These are phyloP conservation scores for Dictyostelium purpureum DNA, from an alignment of 78 protist genomes.

Conservation along the genomic window DNA sequence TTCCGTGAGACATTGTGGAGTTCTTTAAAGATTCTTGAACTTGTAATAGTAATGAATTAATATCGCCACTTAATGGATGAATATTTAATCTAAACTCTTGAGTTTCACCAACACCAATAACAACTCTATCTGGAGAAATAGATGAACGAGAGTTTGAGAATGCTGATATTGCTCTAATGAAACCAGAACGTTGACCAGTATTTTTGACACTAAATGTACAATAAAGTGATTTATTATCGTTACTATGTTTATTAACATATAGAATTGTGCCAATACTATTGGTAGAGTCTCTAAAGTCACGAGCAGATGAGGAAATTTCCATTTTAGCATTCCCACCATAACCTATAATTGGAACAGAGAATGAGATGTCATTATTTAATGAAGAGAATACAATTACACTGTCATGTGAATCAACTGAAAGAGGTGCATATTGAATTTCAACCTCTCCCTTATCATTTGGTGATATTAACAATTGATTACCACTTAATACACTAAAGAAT, in stretches of 20 bases:
- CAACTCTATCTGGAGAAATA: conserved; percentile 22
- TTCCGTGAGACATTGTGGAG: conserved; percentile 1
- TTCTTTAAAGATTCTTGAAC: neutral
- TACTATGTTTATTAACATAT: conserved; percentile 18
- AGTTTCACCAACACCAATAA: conserved; percentile 39
- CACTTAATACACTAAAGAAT: neutral
- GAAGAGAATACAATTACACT: neutral
- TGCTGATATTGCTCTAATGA: conserved; percentile 9
- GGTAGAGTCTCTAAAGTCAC: neutral
- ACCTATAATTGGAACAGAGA: conserved; percentile 24
- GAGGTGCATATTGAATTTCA: conserved; percentile 31
- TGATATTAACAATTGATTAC: neutral
- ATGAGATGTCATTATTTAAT: neutral
- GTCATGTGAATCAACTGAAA: conserved; percentile 17
- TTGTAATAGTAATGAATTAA: neutral
- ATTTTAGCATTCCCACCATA: conserved; percentile 48
- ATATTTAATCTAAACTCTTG: neutral
- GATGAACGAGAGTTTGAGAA: neutral
- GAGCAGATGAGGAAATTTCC: conserved; percentile 21
- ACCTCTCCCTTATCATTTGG: conserved; percentile 5
- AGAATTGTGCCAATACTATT: neutral
- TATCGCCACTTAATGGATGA: neutral
- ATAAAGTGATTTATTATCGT: neutral
- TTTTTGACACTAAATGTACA: conserved; percentile 19
- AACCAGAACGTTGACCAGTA: conserved; percentile 65